These are phyloP conservation scores for Starmera pachycereana DNA, from an alignment of 805 yeast species.

Conservation along the genomic window DNA sequence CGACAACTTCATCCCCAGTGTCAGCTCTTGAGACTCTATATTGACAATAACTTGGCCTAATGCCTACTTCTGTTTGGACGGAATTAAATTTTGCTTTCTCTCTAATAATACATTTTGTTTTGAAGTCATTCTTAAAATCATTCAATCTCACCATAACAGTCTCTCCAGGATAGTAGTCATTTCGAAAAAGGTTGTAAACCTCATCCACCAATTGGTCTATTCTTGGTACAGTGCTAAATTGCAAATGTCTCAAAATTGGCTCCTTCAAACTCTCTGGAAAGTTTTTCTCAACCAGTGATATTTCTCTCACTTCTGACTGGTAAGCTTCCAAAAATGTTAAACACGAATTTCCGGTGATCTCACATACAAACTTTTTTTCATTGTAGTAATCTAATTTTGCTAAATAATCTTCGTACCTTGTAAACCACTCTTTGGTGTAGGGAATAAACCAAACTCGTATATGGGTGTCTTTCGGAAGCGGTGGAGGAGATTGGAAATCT, in stretches of 20 bases:
- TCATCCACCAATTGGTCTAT: constrained; percentile 83
- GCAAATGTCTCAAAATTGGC: constrained; percentile 80
- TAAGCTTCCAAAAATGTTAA: constrained; percentile 85
- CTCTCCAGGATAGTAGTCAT: constrained; percentile 90
- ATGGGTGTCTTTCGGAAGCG: constrained; percentile 42
- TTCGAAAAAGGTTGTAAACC: constrained; percentile 66
- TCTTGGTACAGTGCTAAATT: constrained; percentile 72
- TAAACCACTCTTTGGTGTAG: constrained; percentile 85
- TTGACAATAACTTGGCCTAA: constrained; percentile 46
- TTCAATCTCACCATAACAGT: constrained; percentile 46
- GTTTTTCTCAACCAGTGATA: constrained; percentile 56
- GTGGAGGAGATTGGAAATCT: constrained; percentile 43
- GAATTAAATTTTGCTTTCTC: constrained; percentile 78
- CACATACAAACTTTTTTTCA: constrained; percentile 81
- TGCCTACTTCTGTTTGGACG: constrained; percentile 24
- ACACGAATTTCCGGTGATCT: constrained; percentile 88
- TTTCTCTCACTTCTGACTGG: constrained; percentile 58
- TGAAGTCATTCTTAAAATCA: constrained; percentile 18
- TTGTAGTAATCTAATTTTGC: constrained; percentile 62
- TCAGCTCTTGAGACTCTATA: constrained; percentile 58
- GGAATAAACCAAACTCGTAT: constrained; percentile 73
- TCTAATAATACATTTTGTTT: constrained; percentile 43
- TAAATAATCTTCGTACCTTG: constrained; percentile 65
- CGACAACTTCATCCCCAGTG: constrained; percentile 50
- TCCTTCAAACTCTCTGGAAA: constrained; percentile 91